Base-by-base conservation (phyloP, 2,329 filamentous ascomycete genomes). In the Xylariaceae sp. region DNA sequence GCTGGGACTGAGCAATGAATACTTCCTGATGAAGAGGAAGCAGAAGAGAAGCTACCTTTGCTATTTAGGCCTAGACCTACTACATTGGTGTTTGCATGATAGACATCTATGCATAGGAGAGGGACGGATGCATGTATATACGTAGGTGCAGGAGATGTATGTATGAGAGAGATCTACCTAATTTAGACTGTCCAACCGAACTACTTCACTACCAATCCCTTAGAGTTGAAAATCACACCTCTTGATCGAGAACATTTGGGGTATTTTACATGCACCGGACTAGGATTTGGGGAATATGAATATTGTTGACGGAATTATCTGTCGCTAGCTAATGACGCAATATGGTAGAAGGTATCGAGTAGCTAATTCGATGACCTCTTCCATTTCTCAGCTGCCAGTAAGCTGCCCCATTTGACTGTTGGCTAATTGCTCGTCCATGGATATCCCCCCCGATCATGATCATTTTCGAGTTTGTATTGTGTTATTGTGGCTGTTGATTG, bases 381-480 rank as follows among this genome's bases (percentile, higher is more conserved):
- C 48, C 41, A 6, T 31, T 45, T 53, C 47, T 55, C 62, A 64
- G 62, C 63, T 65, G 47, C 63, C 64, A 60, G 60, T 64, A 62
- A 65, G 58, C 59, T 65, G 48, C 41, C 53, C 53, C 16, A 9
- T 28, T 49, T 43, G 31, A 45, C 55, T 21, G 26, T 50, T 16
- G 34, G 47, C 61, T 34, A 61, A 59, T 63, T 61, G 56, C 61
- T 58, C 49, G 61, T 61, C 56, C 56, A 49, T 63, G 24, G 58
- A 65, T 59, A 62, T 60, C 43, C 63, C 50, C 58, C 50, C 56
- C n/a, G 23, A 47, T 29, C 31, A 41, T 65, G 53, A 59, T 64
- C 64, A 67, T 67, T 67, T 61, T 67, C 56, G 45, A 61, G 60
- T 61, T 64, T 64, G 62, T 56, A 57, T 44, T 23, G 37, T 52